Percentiles rank a stretch among this genome's conserved stretches.
Evolutionary conservation across 768 basidiomycete species (phyloP).

Genomic region (Lactarius pseudohatsudake): DNA sequence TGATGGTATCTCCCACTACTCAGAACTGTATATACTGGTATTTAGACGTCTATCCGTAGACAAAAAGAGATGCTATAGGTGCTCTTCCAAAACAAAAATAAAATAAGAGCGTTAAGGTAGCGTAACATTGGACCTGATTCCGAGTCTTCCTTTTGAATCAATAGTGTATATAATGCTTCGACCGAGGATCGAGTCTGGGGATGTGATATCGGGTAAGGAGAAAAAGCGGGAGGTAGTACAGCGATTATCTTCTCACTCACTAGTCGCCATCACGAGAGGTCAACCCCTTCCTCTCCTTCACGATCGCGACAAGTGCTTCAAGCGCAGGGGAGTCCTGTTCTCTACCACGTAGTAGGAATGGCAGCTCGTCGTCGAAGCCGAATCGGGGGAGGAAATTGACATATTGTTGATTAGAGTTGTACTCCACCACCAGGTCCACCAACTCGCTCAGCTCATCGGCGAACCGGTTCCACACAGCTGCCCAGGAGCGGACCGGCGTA

Average conservation of each 20-base stretch:
- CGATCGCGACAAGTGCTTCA: not conserved
- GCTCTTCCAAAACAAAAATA: too few species aligned
- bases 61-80: too few species aligned
- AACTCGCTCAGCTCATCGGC: not conserved
- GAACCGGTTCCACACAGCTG: not conserved
- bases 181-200: too few species aligned
- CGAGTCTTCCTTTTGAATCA: too few species aligned
- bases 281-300: not conserved
- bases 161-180: too few species aligned
- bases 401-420: not conserved
- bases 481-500: not conserved
- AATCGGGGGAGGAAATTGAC: not conserved
- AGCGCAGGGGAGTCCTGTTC: not conserved
- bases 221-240: too few species aligned
- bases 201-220: too few species aligned
- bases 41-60: too few species aligned
- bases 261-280: not conserved
- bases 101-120: too few species aligned
- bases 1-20: too few species aligned
- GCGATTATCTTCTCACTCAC: not conserved
- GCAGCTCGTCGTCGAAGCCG: not conserved
- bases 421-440: not conserved
- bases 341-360: not conserved
- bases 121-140: too few species aligned
- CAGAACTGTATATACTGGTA: too few species aligned